phyloP scores from a whole-genome alignment of 495 filamentous ascomycete genomes.

The Xylaria intraflava region DNA sequence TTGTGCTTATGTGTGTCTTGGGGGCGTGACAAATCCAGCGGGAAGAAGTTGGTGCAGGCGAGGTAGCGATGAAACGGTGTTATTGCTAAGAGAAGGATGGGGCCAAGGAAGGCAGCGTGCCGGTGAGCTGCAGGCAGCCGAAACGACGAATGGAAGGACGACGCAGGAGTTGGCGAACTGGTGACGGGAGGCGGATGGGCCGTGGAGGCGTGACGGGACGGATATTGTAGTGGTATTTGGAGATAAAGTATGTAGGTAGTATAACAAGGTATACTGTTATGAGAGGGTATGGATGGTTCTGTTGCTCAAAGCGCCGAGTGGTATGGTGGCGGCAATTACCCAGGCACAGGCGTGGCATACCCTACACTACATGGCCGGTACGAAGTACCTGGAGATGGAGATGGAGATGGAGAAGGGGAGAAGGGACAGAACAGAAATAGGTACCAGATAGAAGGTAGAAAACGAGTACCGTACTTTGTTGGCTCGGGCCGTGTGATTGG shows the following conservation, averaged over 20 bases:
- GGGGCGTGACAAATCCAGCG: too few relatives aligned
- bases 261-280: too few relatives aligned
- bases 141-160: constrained; percentile 14
- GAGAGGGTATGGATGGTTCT: constrained; percentile 8
- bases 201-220: neutral
- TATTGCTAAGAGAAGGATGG: neutral
- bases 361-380: too few relatives aligned
- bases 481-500: too few relatives aligned
- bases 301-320: too few relatives aligned
- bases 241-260: too few relatives aligned
- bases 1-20: neutral
- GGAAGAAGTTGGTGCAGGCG: neutral
- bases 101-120: neutral
- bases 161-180: constrained; percentile 14
- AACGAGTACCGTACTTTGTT: too few relatives aligned
- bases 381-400: too few relatives aligned
- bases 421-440: too few relatives aligned
- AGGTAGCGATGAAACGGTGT: neutral
- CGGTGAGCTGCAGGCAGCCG: constrained; percentile 18
- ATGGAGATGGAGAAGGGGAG: too few relatives aligned
- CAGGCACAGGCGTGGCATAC: too few relatives aligned
- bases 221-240: neutral
- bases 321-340: constrained; percentile 5
- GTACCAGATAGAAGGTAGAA: too few relatives aligned
- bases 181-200: constrained; percentile 2